Conservation (phyloP, 495 filamentous ascomycete genomes). For the Letharia lupina region DNA sequence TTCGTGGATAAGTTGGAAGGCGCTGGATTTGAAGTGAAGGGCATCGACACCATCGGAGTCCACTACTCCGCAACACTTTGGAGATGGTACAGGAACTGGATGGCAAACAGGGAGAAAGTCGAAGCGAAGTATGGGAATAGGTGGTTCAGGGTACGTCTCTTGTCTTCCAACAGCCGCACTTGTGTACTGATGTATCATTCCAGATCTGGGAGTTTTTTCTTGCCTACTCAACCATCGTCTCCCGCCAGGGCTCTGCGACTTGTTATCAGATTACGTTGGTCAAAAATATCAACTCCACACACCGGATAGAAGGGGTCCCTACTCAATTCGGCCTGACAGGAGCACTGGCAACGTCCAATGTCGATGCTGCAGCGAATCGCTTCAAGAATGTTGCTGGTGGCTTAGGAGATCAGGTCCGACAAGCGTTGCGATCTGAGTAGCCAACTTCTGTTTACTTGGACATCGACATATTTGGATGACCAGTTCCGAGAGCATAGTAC, state of each 20-base stretch:
- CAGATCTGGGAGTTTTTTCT: slow-evolving; percentile 99
- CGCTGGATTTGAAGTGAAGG: slow-evolving; percentile 53
- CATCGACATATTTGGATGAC: not conserved
- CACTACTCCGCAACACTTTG: slow-evolving; percentile 97
- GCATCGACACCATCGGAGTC: slow-evolving; percentile 80
- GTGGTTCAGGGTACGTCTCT: slow-evolving; percentile 80
- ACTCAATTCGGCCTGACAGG: slow-evolving; percentile 68
- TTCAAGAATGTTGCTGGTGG: slow-evolving; percentile 22
- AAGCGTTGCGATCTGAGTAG: slow-evolving; percentile 17
- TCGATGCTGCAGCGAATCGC: slow-evolving; percentile 15
- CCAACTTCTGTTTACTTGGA: not conserved
- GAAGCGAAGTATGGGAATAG: slow-evolving; percentile 88
- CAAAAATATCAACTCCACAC: slow-evolving; percentile 97
- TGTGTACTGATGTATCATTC: not conserved
- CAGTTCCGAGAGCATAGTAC: not conserved
- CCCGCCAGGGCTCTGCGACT: slow-evolving; percentile 84
- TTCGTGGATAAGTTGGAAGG: slow-evolving; percentile 58
- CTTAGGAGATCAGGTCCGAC: slow-evolving; percentile 24
- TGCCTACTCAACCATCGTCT: slow-evolving; percentile 83
- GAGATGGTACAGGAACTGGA: slow-evolving; percentile 99
- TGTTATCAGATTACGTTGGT: slow-evolving; percentile 94
- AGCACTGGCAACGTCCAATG: slow-evolving; percentile 43
- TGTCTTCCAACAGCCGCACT: not conserved
- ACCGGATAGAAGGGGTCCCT: slow-evolving; percentile 79
- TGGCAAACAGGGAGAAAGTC: slow-evolving; percentile 91